These are phyloP conservation scores for Fusarium mundagurra DNA, from an alignment of 2,329 filamentous ascomycete genomes.

Conservation along the genomic window DNA sequence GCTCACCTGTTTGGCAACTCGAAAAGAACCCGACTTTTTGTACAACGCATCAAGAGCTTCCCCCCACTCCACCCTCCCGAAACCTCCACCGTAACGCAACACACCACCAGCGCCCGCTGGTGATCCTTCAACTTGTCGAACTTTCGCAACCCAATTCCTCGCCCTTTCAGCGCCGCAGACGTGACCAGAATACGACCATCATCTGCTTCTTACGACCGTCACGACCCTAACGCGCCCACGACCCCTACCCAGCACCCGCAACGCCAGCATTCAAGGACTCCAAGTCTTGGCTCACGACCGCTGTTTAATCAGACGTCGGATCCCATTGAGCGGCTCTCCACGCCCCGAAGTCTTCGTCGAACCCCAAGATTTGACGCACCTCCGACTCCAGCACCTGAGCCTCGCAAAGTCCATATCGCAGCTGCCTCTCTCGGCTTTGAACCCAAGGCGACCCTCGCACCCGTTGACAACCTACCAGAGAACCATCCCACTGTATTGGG, in stretches of 20 bases:
- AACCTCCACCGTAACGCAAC: conserved; percentile 32
- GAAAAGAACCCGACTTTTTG: conserved; percentile 25
- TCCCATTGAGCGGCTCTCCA: conserved; percentile 54
- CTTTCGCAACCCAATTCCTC: conserved; percentile 41
- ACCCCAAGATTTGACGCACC: conserved; percentile 61
- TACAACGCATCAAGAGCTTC: conserved; percentile 34
- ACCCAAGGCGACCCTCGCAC: conserved; percentile 48
- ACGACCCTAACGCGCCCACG: conserved; percentile 63
- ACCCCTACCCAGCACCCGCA: conserved; percentile 56
- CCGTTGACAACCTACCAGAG: conserved; percentile 36
- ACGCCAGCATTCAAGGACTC: conserved; percentile 52
- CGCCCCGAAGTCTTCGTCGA: conserved; percentile 60
- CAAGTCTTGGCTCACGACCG: conserved; percentile 27
- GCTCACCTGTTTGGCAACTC: conserved; percentile 1
- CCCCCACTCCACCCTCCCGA: conserved; percentile 37
- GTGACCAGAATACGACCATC: conserved; percentile 56
- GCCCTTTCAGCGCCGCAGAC: conserved; percentile 51
- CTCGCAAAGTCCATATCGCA: conserved; percentile 56
- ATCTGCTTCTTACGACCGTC: conserved; percentile 60
- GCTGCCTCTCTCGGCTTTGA: conserved; percentile 60
- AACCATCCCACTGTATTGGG: conserved; percentile 41
- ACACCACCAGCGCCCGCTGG: conserved; percentile 52
- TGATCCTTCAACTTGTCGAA: conserved; percentile 59
- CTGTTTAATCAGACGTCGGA: conserved; percentile 47
- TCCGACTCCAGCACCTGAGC: conserved; percentile 52